A percentile compares a stretch with the other conserved stretches of the same genome.
Evolutionary conservation across 805 yeast species (phyloP).

Genomic region (Candida adriatica): DNA sequence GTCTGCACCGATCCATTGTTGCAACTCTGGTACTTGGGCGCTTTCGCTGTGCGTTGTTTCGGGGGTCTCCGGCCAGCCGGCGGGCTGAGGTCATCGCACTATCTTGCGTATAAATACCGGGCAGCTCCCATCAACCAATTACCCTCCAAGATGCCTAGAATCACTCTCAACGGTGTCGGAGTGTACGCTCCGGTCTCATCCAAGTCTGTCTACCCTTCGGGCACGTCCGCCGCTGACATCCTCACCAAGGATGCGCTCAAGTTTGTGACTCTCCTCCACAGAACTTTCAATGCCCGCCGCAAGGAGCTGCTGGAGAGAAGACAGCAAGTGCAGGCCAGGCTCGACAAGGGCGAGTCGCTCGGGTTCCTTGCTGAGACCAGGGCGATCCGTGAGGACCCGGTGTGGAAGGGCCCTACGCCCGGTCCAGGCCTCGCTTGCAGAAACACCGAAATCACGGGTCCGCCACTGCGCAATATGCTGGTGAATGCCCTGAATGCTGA

Average conservation of each 20-base stretch:
- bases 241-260: constrained; percentile 44
- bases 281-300: constrained; percentile 60
- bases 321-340: constrained; percentile 45
- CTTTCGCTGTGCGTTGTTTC: too few species aligned
- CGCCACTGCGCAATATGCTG: constrained; percentile 72
- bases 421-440: constrained; percentile 70
- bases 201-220: constrained; percentile 28
- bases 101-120: too few species aligned
- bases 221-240: constrained; percentile 32
- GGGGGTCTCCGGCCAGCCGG: too few species aligned
- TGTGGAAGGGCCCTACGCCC: constrained; percentile 69
- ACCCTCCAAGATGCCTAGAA: constrained; percentile 12
- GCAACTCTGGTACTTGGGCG: too few species aligned
- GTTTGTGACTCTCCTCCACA: constrained; percentile 64
- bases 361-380: constrained; percentile 62
- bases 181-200: constrained; percentile 28
- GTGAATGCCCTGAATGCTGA: constrained; percentile 74
- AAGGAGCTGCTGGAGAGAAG: constrained; percentile 53
- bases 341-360: constrained; percentile 53
- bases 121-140: too few species aligned
- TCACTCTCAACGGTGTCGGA: constrained; percentile 28
- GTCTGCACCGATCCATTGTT: too few species aligned
- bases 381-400: constrained; percentile 60
- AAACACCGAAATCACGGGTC: constrained; percentile 81
- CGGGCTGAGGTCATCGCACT: too few species aligned